Evolutionary conservation across 176 grass and related monocot genomes (phyloP), one percentile per base, ranked within the genome.

Genomic region (Triticum aestivum): DNA sequence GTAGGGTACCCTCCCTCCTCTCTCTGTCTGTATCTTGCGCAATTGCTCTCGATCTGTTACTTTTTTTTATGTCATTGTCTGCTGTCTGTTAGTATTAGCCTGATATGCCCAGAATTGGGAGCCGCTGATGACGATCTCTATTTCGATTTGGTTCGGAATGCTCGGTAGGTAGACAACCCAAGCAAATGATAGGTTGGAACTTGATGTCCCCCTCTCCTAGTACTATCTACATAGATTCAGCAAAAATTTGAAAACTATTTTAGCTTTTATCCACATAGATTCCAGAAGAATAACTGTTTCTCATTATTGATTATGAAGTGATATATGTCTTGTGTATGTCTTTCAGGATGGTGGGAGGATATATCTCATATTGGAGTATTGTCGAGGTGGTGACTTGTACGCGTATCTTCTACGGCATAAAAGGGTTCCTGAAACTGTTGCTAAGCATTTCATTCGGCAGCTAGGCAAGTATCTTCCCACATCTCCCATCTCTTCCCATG

Each of bases 321-420:
- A 56, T 76, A 11, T 30, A 29, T 81, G 35, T 85, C 18, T 77
- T 35, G 52, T 72, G 35, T 82, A 45, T 52, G 65, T 37, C 78
- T 39, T 86, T 85, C 76, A 98, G 93, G 92, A 86, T 66, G 61
- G 83, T 63, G 89, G 88, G 42, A 98, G 81, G 45, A 96, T 99
- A 84, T 99, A 91, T 87, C 92, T 96, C 56, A 92, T 99, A 84
- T 73, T 99, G 84, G 97, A 99, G 77, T 99, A 91, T 79, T 99
- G 97, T 77, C 92, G 75, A 84, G 94, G 91, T 79, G 97, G 97
- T 34, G 97, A 99, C 77, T 69, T 99, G 6, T 88, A 89, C 59
- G 56, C 86, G 3, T 96, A 96, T 83, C 87, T 99, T 75, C 88
- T 82, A 63, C 82, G 79, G 13, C 94, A 84, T 77, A 85, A 80